A percentile compares a stretch with the other conserved stretches of the same genome.
phyloP scores from a whole-genome alignment of 306 rosid genomes.

The Potentilla sterilis region DNA sequence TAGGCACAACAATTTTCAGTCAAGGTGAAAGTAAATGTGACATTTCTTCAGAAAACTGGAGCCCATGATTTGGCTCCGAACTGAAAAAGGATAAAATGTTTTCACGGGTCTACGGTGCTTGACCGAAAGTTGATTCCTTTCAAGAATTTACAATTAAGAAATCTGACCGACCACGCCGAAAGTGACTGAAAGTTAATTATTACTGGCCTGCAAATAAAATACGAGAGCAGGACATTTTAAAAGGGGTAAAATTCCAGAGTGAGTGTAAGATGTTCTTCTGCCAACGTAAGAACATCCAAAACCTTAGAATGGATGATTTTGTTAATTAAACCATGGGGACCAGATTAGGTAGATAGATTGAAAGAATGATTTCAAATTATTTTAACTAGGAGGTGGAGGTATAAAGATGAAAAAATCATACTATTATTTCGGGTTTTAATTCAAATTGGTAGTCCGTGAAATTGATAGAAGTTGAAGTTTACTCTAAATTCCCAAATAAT shows the following conservation, averaged over 20 bases:
- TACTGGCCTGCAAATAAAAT: background rate
- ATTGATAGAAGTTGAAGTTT: too few relatives aligned
- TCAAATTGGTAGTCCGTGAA: too few relatives aligned
- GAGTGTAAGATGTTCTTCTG: background rate
- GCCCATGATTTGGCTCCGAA: background rate
- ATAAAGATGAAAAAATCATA: too few relatives aligned
- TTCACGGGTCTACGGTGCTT: background rate
- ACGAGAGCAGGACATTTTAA: background rate
- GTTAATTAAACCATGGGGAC: too few relatives aligned
- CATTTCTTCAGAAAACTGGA: background rate
- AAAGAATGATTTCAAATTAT: too few relatives aligned
- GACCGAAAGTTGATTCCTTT: background rate
- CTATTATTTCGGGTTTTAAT: too few relatives aligned
- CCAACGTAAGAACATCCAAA: background rate
- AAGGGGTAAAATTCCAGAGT: background rate
- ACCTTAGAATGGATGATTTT: background rate
- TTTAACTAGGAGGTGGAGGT: too few relatives aligned
- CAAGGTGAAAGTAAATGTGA: background rate
- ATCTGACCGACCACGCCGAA: background rate
- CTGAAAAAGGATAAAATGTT: background rate
- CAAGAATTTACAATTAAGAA: background rate
- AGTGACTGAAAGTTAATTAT: background rate
- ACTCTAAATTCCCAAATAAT: too few relatives aligned
- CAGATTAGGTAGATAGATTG: too few relatives aligned
- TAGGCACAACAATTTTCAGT: background rate